phyloP scores from a whole-genome alignment of 2,329 filamentous ascomycete genomes.

The Penicillium oxalicum region DNA sequence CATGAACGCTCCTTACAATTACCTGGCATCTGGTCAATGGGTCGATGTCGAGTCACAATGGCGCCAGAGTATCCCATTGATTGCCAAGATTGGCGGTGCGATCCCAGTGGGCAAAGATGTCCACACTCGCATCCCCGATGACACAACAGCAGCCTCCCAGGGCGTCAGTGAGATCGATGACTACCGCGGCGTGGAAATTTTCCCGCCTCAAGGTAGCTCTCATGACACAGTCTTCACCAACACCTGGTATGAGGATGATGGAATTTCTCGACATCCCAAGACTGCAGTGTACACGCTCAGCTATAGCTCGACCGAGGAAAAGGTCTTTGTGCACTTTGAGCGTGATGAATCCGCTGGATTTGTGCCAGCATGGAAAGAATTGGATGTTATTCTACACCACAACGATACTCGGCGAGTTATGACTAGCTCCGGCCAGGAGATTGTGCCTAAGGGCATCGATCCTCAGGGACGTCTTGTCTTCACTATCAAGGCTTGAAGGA shows the following conservation, averaged over 20 bases:
- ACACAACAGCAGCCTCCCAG: slow-evolving; percentile 42
- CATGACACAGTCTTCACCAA: slow-evolving; percentile 35
- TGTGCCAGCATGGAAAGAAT: slow-evolving; percentile 45
- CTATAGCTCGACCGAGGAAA: slow-evolving; percentile 42
- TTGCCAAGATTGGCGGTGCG: slow-evolving; percentile 51
- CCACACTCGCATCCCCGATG: slow-evolving; percentile 49
- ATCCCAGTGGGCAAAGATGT: slow-evolving; percentile 49
- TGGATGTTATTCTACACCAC: slow-evolving; percentile 48
- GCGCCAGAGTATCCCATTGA: slow-evolving; percentile 50
- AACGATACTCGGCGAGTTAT: slow-evolving; percentile 44
- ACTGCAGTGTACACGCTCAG: slow-evolving; percentile 41
- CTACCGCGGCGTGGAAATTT: slow-evolving; percentile 53
- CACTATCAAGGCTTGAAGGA: slow-evolving; percentile 21
- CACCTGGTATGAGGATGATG: slow-evolving; percentile 55
- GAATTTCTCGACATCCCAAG: slow-evolving; percentile 42
- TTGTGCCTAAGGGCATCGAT: slow-evolving; percentile 26
- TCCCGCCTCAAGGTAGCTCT: slow-evolving; percentile 44
- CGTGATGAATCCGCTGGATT: slow-evolving; percentile 40
- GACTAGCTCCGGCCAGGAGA: slow-evolving; percentile 26
- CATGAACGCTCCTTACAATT: slow-evolving; percentile 55
- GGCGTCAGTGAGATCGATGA: slow-evolving; percentile 44
- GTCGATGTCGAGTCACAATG: slow-evolving; percentile 47
- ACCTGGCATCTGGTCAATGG: slow-evolving; percentile 52
- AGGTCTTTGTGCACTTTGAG: slow-evolving; percentile 41
- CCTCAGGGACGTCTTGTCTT: slow-evolving; percentile 26